phyloP scores from a whole-genome alignment of 345 rosid genomes.

The Brassica juncea region DNA sequence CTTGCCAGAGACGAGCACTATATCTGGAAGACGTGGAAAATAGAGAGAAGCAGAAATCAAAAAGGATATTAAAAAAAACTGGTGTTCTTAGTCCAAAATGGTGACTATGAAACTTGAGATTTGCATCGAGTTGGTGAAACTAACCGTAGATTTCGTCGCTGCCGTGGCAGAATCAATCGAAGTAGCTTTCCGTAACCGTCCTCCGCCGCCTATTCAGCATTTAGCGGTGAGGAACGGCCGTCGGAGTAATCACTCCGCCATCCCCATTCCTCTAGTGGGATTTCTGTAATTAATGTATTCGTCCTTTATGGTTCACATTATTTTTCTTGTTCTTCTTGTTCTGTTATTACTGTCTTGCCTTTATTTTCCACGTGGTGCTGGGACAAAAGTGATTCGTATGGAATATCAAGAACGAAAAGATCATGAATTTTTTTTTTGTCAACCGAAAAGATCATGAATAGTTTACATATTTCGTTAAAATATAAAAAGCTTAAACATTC shows the following conservation, averaged over 20 bases:
- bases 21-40: constrained; percentile 33
- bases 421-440: neutral
- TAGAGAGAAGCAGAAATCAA: constrained; percentile 20
- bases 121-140: constrained; percentile 39
- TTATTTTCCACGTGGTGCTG: constrained; percentile 13
- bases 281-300: constrained; percentile 28
- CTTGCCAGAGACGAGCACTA: constrained; percentile 14
- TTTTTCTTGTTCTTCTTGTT: constrained; percentile 4
- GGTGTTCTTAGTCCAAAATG: constrained; percentile 21
- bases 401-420: constrained; percentile 11
- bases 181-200: constrained; percentile 40
- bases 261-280: constrained; percentile 38
- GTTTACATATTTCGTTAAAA: neutral
- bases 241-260: constrained; percentile 31
- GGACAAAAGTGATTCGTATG: neutral
- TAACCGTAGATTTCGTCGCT: constrained; percentile 36
- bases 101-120: constrained; percentile 38
- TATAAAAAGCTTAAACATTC: no score
- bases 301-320: neutral
- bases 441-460: neutral
- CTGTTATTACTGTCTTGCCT: constrained; percentile 4
- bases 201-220: constrained; percentile 27
- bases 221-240: constrained; percentile 16
- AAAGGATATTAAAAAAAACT: neutral
- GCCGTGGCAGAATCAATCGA: constrained; percentile 40